phyloP scores from a whole-genome alignment of 108 stramenopile species.

The Cyclostephanos tholiformis region DNA sequence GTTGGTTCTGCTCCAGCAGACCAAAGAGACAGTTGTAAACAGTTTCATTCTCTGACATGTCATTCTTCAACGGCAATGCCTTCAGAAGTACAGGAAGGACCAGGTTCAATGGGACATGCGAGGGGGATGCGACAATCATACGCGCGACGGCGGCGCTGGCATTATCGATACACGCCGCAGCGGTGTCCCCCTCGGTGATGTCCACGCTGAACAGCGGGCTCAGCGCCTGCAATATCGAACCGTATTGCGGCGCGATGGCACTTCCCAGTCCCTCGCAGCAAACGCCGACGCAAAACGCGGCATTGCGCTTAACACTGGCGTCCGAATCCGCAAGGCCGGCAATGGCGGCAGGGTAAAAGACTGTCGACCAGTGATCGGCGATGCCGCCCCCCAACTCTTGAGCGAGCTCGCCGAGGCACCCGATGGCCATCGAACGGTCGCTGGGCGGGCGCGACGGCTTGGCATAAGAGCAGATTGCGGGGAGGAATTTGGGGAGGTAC shows the following conservation, averaged over 20 bases:
- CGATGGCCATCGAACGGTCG: constrained; percentile 95
- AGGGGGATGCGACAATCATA: constrained; percentile 91
- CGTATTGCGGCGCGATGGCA: constrained; percentile 60
- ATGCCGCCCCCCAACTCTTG: constrained; percentile 79
- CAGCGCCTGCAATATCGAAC: constrained; percentile 76
- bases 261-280: constrained; percentile 84
- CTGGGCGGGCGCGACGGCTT: constrained; percentile 87
- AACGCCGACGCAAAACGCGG: constrained; percentile 92
- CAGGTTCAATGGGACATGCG: constrained; percentile 79
- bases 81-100: constrained; percentile 90
- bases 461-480: constrained; percentile 85
- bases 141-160: constrained; percentile 89
- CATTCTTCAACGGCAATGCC: constrained; percentile 88
- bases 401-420: constrained; percentile 94
- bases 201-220: constrained; percentile 83
- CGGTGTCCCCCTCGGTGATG: constrained; percentile 62
- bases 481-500: constrained; percentile 84
- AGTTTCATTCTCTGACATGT: constrained; percentile 95
- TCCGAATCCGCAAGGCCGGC: constrained; percentile 84
- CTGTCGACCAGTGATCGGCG: constrained; percentile 75
- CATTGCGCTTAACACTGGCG: constrained; percentile 89
- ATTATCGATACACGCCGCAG: constrained; percentile 89
- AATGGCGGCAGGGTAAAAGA: constrained; percentile 82
- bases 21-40: constrained; percentile 92
- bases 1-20: constrained; percentile 83